Conservation (phyloP, 306 rosid genomes). For the Lupinus albus region DNA sequence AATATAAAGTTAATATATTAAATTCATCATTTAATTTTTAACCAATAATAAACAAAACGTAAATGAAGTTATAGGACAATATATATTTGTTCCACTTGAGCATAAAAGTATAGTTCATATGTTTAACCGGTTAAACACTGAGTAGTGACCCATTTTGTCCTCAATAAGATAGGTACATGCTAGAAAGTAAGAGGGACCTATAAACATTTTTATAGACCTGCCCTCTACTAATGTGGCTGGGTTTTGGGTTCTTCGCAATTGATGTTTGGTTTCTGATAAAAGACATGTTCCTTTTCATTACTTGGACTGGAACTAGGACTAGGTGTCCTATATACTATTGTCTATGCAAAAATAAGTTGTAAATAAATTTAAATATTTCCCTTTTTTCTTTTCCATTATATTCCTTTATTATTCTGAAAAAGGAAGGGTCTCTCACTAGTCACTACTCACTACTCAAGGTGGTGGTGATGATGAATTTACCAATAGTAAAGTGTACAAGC, state of each 20-base stretch:
- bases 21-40: too few relatives aligned
- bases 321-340: neutral
- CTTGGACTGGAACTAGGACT: slow-evolving; percentile 24
- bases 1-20: too few relatives aligned
- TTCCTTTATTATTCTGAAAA: neutral
- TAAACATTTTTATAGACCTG: slow-evolving; percentile 8
- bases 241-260: slow-evolving; percentile 42
- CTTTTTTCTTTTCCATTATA: neutral
- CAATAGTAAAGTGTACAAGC: slow-evolving; percentile 6
- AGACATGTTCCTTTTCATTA: slow-evolving; percentile 46
- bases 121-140: slow-evolving; percentile 43
- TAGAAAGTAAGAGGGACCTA: neutral
- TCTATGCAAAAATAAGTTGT: neutral
- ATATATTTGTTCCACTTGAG: too few relatives aligned
- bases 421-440: neutral
- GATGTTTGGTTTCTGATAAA: slow-evolving; percentile 44
- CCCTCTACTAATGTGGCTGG: slow-evolving; percentile 18
- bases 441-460: too few relatives aligned
- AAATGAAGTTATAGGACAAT: too few relatives aligned
- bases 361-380: neutral
- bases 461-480: neutral
- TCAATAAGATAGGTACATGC: slow-evolving; percentile 46
- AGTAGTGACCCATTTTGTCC: slow-evolving; percentile 70
- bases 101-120: slow-evolving; percentile 39
- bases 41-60: too few relatives aligned